phyloP scores from a whole-genome alignment of 2,329 filamentous ascomycete genomes.

The Colletotrichum sp. region DNA sequence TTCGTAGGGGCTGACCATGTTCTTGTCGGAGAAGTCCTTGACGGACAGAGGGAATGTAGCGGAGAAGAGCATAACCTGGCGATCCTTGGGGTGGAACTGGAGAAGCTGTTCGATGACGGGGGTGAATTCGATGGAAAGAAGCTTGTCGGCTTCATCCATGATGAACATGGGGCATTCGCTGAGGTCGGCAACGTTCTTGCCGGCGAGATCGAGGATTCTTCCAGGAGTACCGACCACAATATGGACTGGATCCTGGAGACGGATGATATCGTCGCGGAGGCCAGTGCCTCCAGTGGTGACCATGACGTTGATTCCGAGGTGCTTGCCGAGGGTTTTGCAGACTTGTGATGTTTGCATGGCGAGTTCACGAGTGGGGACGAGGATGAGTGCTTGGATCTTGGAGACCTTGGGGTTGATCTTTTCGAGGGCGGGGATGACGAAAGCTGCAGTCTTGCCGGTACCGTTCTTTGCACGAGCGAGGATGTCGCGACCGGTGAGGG shows the following conservation, averaged over 20 bases:
- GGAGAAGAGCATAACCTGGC: constrained; percentile 99
- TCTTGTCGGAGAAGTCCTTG: constrained; percentile 97
- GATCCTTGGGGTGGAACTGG: constrained; percentile 94
- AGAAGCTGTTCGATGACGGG: constrained; percentile 96
- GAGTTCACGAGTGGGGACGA: constrained; percentile 95
- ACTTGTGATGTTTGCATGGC: constrained; percentile 99
- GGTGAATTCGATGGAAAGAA: constrained; percentile 95
- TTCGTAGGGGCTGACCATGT: constrained; percentile 95
- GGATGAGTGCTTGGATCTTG: constrained; percentile 95
- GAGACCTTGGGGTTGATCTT: constrained; percentile 95
- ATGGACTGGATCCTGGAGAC: constrained; percentile 91
- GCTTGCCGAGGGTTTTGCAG: constrained; percentile 97
- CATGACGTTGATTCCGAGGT: constrained; percentile 98
- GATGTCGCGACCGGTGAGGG: constrained; percentile 92
- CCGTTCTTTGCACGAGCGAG: constrained; percentile 97
- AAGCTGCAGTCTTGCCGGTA: constrained; percentile 97
- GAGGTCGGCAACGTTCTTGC: constrained; percentile 95
- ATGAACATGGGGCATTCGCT: constrained; percentile 97
- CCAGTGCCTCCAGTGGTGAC: constrained; percentile 97
- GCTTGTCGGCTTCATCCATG: constrained; percentile 99
- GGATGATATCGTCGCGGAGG: constrained; percentile 94
- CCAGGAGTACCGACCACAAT: constrained; percentile 98
- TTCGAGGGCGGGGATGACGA: constrained; percentile 94
- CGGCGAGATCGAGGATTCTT: constrained; percentile 92
- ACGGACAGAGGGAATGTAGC: constrained; percentile 97